A percentile compares a stretch with the other conserved stretches of the same genome.
Evolutionary conservation across 345 rosid genomes (phyloP).

Genomic region (Syzygium aromaticum): DNA sequence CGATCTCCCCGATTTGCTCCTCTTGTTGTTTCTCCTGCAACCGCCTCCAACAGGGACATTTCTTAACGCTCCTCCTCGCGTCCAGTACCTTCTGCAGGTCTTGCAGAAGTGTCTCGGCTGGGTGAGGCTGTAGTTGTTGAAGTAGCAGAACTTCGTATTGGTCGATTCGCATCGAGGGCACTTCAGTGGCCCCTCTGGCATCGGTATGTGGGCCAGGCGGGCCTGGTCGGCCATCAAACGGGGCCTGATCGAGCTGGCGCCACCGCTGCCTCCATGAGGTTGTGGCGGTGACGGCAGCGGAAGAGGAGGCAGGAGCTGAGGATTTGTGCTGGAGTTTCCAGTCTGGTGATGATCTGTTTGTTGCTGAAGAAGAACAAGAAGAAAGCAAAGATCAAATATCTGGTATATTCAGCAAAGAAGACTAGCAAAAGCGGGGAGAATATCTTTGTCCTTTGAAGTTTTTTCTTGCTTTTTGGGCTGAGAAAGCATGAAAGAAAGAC

Average conservation of each 20-base stretch:
- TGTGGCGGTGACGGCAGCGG: slow-evolving; percentile 41
- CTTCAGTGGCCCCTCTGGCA: slow-evolving; percentile 71
- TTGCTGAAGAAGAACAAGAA: slow-evolving; percentile 24
- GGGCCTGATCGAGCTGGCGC: slow-evolving; percentile 56
- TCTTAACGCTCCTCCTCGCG: slow-evolving; percentile 83
- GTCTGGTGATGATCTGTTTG: slow-evolving; percentile 22
- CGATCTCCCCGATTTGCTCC: slow-evolving; percentile 53
- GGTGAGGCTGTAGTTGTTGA: slow-evolving; percentile 90
- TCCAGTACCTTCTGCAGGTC: slow-evolving; percentile 97
- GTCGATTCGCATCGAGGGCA: slow-evolving; percentile 95
- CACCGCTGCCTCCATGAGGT: slow-evolving; percentile 43
- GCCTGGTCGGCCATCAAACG: slow-evolving; percentile 97
- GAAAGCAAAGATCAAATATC: slow-evolving; percentile 19
- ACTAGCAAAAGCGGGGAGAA: slow-evolving; percentile 23
- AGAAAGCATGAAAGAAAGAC: not conserved
- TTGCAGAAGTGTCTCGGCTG: slow-evolving; percentile 99
- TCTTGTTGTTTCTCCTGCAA: slow-evolving; percentile 80
- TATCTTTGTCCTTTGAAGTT: slow-evolving; percentile 33
- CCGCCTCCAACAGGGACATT: slow-evolving; percentile 96
- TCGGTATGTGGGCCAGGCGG: slow-evolving; percentile 63
- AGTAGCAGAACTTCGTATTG: slow-evolving; percentile 94
- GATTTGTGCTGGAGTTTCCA: slow-evolving; percentile 8
- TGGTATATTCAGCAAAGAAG: slow-evolving; percentile 45
- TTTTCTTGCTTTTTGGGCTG: slow-evolving; percentile 17
- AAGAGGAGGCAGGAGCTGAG: slow-evolving; percentile 29